Conservation (phyloP, 2,329 filamentous ascomycete genomes). For the Aspergillus novoparasiticus region DNA sequence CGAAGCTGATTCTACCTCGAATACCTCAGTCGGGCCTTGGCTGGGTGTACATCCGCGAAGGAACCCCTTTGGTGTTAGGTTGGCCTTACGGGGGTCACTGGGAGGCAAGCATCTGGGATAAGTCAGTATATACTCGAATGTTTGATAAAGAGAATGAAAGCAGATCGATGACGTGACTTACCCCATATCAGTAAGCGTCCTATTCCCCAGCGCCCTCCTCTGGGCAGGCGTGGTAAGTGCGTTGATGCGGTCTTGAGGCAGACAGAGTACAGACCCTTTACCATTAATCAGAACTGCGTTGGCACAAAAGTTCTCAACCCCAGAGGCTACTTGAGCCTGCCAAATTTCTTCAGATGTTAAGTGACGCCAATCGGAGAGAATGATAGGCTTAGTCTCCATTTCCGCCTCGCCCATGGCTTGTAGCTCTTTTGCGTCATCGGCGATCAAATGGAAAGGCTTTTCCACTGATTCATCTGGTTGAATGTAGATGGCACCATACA, state of each 20-base stretch:
- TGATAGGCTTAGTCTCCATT: constrained; percentile 47
- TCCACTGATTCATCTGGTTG: constrained; percentile 26
- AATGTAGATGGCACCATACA: constrained; percentile 60
- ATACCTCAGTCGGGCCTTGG: constrained; percentile 27
- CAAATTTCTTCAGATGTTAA: constrained; percentile 53
- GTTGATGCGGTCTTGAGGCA: constrained; percentile 28
- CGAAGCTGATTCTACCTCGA: constrained; percentile 35
- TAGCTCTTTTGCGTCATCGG: constrained; percentile 35
- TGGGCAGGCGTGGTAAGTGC: constrained; percentile 33
- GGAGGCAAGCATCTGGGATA: constrained; percentile 28
- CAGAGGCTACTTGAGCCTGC: constrained; percentile 31
- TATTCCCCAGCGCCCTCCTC: constrained; percentile 20
- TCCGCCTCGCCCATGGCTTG: constrained; percentile 55
- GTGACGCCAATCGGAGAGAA: constrained; percentile 61
- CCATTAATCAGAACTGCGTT: constrained; percentile 66
- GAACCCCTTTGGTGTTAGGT: constrained; percentile 23
- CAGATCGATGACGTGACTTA: constrained; percentile 13
- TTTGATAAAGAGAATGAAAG: neutral
- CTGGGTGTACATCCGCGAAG: constrained; percentile 28
- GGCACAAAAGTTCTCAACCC: constrained; percentile 55
- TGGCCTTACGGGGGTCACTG: constrained; percentile 21
- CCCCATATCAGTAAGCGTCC: constrained; percentile 31
- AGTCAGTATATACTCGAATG: constrained; percentile 2
- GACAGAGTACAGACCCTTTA: constrained; percentile 42
- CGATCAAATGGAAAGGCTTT: constrained; percentile 32